Evolutionary conservation across 805 yeast species (phyloP).

Genomic region (Candida tibetensis): DNA sequence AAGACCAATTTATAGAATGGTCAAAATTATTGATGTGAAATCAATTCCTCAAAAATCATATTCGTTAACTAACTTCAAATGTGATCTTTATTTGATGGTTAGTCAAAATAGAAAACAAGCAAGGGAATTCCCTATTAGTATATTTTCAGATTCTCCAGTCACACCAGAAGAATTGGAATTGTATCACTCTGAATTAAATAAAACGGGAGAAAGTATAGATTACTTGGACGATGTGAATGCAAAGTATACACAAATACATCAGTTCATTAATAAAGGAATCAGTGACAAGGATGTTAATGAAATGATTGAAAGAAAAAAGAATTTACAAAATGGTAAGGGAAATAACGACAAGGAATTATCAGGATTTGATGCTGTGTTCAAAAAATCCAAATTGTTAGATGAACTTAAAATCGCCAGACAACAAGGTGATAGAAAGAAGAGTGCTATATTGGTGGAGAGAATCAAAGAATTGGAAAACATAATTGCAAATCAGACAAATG

Average conservation of each 20-base stretch:
- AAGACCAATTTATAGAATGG: slow-evolving; percentile 74
- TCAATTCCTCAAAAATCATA: slow-evolving; percentile 42
- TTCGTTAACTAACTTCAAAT: slow-evolving; percentile 39
- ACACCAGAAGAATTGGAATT: slow-evolving; percentile 68
- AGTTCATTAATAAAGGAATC: slow-evolving; percentile 62
- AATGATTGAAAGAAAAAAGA: slow-evolving; percentile 71
- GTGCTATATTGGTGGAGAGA: slow-evolving; percentile 29
- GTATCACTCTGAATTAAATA: slow-evolving; percentile 59
- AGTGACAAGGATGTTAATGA: slow-evolving; percentile 73
- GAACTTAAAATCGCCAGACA: slow-evolving; percentile 67
- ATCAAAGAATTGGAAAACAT: slow-evolving; percentile 46
- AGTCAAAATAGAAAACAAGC: slow-evolving; percentile 77
- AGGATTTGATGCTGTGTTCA: slow-evolving; percentile 67
- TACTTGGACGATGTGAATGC: slow-evolving; percentile 59
- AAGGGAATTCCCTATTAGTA: slow-evolving; percentile 72
- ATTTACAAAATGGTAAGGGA: slow-evolving; percentile 52
- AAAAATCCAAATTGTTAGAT: slow-evolving; percentile 67
- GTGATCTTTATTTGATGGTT: slow-evolving; percentile 59
- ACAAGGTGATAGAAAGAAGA: slow-evolving; percentile 48
- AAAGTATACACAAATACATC: slow-evolving; percentile 60
- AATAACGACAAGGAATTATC: slow-evolving; percentile 17
- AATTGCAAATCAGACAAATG: slow-evolving; percentile 39
- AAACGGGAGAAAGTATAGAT: slow-evolving; percentile 58
- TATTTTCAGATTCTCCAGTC: slow-evolving; percentile 75
- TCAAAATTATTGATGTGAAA: slow-evolving; percentile 67